Evolutionary conservation across 2,329 filamentous ascomycete genomes (phyloP), one percentile per base, ranked within the genome.

Genomic region (Lasiodiplodia citricola): DNA sequence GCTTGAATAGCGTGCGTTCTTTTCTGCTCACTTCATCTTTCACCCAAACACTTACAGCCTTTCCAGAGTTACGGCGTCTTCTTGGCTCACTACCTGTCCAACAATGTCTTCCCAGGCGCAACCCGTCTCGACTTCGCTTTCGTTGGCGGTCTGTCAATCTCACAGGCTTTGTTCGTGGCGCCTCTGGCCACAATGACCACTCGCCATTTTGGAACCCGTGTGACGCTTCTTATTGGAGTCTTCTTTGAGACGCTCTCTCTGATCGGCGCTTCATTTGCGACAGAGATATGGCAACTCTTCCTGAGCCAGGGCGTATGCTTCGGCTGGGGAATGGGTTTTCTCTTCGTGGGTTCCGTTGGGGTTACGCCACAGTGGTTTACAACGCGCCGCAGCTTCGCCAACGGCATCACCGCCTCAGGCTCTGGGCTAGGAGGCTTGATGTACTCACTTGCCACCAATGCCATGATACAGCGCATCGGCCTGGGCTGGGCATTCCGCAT

Each of bases 361-460:
- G 86, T 93, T 13, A 83, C 91, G 0, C 87, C 91, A 2, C 91
- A 94, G 76, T 94, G 91, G 91, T 94, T 94, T 75, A 87, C 84
- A 11, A 89, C 87, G 38, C 85, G 84, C 31, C 86, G 91, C 2
- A 91, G 88, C 35, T 83, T 94, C 16, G 91, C 91, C 13, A 93
- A 91, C 70, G 88, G 90, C 1, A 84, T 92, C 21, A 83, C 86
- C 0, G 87, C 91, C 1, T 86, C 87, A n/a, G 92, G 92, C 1
- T 90, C 87, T 18, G 92, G 92, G 0, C 82, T 94, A 6, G 92
- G 92, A n/a, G 92, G 92, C 0, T 80, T 93, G 35, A 78, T 88
- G 2, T 93, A 92, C 78, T 89, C 87, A 1, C 83, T 93, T 6
- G 87, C 87, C 0, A 84, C 90, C 0, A 89, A 91, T 37, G 87